Percentiles rank a stretch among this genome's conserved stretches.
Conservation (phyloP, 805 yeast species). For the Spathaspora girioi region DNA sequence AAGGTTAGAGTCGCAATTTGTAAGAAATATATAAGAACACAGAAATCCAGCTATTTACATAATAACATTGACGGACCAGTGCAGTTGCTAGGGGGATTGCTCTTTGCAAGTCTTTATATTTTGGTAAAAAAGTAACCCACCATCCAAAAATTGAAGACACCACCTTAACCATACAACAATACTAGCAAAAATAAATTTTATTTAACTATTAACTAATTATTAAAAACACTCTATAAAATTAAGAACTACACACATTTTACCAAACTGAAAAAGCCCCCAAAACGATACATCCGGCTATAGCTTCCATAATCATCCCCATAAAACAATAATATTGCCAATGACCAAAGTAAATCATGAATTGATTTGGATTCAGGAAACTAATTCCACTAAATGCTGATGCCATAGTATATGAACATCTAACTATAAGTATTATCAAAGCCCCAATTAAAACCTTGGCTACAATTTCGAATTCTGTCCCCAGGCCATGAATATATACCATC, state of each 20-base stretch:
- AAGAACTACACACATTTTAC: neutral
- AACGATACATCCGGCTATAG: neutral
- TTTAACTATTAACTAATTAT: no score
- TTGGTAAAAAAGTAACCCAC: no score
- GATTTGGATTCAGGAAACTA: slow-evolving; percentile 7
- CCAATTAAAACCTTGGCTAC: slow-evolving; percentile 5
- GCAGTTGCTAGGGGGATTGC: no score
- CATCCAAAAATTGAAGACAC: no score
- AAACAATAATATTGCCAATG: slow-evolving; percentile 11
- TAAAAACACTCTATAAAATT: neutral
- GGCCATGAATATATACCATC: neutral
- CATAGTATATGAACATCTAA: slow-evolving; percentile 11
- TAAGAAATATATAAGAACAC: no score
- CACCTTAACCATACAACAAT: no score
- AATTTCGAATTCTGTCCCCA: neutral
- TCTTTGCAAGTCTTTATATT: no score
- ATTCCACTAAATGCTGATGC: slow-evolving; percentile 12
- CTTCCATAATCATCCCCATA: slow-evolving; percentile 12
- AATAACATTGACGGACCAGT: no score
- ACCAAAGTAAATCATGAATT: slow-evolving; percentile 12
- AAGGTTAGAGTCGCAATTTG: no score
- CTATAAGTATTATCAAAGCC: slow-evolving; percentile 6
- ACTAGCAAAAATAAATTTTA: neutral
- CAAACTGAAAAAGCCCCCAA: neutral
- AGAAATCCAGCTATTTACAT: no score